These are phyloP conservation scores for Zygotorulaspora danielsina DNA, from an alignment of 805 yeast genomes.

Conservation along the genomic window DNA sequence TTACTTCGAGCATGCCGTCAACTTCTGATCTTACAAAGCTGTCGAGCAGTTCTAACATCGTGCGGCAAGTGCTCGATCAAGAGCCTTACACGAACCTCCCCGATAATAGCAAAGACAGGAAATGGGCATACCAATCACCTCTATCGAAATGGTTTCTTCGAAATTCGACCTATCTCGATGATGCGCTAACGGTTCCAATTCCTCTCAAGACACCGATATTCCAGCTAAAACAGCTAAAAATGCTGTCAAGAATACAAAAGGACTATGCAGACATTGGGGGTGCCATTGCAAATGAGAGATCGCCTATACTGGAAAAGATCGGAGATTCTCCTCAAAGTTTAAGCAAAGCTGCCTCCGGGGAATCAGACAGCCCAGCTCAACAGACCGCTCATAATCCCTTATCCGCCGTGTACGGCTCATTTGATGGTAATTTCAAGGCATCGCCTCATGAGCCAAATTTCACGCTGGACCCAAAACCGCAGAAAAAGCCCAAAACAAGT, in stretches of 20 bases:
- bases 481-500: not conserved
- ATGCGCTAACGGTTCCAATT: constrained; percentile 10
- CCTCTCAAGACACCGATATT: constrained; percentile 24
- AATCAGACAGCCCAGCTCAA: not conserved
- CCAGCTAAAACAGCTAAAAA: constrained; percentile 28
- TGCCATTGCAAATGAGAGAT: constrained; percentile 19
- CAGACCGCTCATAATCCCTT: constrained; percentile 1
- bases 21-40: constrained; percentile 5
- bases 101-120: constrained; percentile 2
- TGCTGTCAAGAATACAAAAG: constrained; percentile 23
- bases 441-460: not conserved
- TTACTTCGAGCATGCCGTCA: constrained; percentile 21
- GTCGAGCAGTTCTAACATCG: not conserved
- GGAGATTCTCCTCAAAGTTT: not conserved
- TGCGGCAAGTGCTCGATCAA: not conserved
- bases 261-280: constrained; percentile 11
- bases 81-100: not conserved
- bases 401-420: constrained; percentile 17
- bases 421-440: constrained; percentile 4
- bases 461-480: constrained; percentile 7
- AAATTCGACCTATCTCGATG: constrained; percentile 27
- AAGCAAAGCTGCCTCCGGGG: not conserved
- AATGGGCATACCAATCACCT: constrained; percentile 36
- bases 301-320: constrained; percentile 22
- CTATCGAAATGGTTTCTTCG: constrained; percentile 34